Evolutionary conservation across 345 rosid species (phyloP).

Genomic region (Turritis glabra): DNA sequence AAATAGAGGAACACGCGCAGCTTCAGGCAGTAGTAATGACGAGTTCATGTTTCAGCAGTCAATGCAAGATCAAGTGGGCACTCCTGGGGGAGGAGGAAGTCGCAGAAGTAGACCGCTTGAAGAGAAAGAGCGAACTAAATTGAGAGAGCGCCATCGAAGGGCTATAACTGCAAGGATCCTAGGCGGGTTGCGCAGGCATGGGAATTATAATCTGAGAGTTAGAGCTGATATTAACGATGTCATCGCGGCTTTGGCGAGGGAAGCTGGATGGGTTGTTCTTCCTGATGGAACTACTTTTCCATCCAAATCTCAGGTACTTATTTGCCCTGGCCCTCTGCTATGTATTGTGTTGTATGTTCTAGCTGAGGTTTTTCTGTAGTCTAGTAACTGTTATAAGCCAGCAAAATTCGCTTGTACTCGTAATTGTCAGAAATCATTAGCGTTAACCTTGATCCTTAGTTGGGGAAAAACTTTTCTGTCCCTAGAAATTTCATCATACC

Average conservation of each 20-base stretch:
- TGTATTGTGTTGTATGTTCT: neutral
- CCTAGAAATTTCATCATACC: neutral
- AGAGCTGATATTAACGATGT: conserved; percentile 99
- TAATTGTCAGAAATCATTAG: neutral
- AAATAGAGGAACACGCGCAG: conserved; percentile 54
- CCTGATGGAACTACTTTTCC: conserved; percentile 99
- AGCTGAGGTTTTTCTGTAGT: neutral
- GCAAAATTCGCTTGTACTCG: neutral
- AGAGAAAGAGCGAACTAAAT: conserved; percentile 96
- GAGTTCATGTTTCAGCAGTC: conserved; percentile 66
- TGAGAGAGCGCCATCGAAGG: conserved; percentile 94
- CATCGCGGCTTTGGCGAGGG: conserved; percentile 97
- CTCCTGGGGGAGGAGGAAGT: conserved; percentile 58
- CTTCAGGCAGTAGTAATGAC: conserved; percentile 48
- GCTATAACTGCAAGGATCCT: conserved; percentile 98
- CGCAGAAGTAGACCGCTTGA: conserved; percentile 85
- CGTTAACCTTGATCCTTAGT: neutral
- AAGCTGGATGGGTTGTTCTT: conserved; percentile 99
- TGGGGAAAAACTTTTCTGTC: neutral
- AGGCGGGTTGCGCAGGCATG: conserved; percentile 94
- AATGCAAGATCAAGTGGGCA: conserved; percentile 73
- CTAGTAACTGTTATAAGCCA: neutral
- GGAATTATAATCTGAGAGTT: conserved; percentile 96
- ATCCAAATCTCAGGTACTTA: conserved; percentile 83
- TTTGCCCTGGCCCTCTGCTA: neutral